A percentile compares a stretch with the other conserved stretches of the same genome.
These are phyloP conservation scores for Sporothrix sp. DNA, from an alignment of 2,329 filamentous ascomycete genomes.

Conservation along the genomic window DNA sequence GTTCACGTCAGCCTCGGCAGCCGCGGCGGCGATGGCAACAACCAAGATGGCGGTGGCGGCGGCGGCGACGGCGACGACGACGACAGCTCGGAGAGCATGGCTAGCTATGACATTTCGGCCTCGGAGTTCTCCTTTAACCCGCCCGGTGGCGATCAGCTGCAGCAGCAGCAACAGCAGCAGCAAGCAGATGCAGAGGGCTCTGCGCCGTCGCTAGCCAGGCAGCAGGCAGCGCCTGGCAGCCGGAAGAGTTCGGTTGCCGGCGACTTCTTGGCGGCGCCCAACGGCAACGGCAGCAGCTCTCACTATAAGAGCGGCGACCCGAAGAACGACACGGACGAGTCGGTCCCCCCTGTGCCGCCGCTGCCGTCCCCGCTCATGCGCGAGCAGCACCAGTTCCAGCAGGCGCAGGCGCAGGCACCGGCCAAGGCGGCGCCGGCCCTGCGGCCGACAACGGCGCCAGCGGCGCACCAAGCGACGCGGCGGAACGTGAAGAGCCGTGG, in stretches of 20 bases:
- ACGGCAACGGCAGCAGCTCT: not conserved
- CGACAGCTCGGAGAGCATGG: conserved; percentile 56
- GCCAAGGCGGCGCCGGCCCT: not conserved
- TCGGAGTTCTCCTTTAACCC: conserved; percentile 56
- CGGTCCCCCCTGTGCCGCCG: conserved; percentile 47
- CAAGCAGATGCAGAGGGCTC: not conserved
- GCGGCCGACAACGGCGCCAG: conserved; percentile 4
- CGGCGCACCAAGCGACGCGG: conserved; percentile 19
- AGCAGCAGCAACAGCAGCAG: not conserved
- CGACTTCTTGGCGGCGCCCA: conserved; percentile 6
- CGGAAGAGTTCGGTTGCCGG: conserved; percentile 5
- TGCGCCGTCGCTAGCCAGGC: not conserved
- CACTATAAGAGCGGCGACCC: conserved; percentile 14
- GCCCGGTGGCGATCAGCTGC: conserved; percentile 3
- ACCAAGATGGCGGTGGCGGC: conserved; percentile 15
- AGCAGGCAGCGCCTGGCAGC: not conserved
- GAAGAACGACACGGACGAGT: conserved; percentile 26
- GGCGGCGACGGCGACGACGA: conserved; percentile 38
- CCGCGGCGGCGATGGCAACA: conserved; percentile 13
- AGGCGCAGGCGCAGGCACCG: not conserved
- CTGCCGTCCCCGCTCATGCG: conserved; percentile 30
- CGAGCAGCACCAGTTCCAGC: conserved; percentile 18
- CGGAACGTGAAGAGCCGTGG: conserved; percentile 35
- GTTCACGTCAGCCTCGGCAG: conserved; percentile 25
- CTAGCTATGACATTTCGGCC: conserved; percentile 58